A percentile compares a stretch with the other conserved stretches of the same genome.
phyloP scores from a whole-genome alignment of 2,329 filamentous ascomycete species.

The Byssothecium circinans region DNA sequence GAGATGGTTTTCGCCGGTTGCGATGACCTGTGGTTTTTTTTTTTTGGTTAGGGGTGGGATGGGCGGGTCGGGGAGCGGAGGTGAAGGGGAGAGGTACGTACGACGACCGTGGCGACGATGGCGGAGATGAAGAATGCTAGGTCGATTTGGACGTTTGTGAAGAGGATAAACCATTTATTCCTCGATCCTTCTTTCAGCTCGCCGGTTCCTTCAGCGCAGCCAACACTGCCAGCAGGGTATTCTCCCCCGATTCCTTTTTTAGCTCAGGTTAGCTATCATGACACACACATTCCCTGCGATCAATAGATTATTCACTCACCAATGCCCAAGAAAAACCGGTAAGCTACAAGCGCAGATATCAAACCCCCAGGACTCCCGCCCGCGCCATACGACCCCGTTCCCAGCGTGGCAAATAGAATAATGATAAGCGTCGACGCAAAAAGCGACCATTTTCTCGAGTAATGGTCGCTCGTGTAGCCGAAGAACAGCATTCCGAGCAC shows the following conservation, averaged over 20 bases:
- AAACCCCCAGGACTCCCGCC: slow-evolving; percentile 69
- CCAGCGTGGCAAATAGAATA: slow-evolving; percentile 79
- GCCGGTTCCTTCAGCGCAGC: slow-evolving; percentile 79
- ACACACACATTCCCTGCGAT: not conserved
- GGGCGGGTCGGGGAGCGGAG: too few species aligned
- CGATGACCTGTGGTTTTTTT: slow-evolving; percentile 49
- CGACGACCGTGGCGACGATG: slow-evolving; percentile 71
- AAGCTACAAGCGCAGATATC: slow-evolving; percentile 77
- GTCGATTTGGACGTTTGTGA: slow-evolving; percentile 87
- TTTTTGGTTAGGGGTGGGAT: slow-evolving; percentile 57
- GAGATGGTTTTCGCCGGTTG: slow-evolving; percentile 61
- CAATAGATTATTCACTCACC: slow-evolving; percentile 24
- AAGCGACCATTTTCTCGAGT: slow-evolving; percentile 80
- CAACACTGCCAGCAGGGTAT: slow-evolving; percentile 82
- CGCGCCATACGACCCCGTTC: slow-evolving; percentile 74
- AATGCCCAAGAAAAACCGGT: slow-evolving; percentile 74
- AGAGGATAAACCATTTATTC: slow-evolving; percentile 82
- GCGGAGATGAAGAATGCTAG: slow-evolving; percentile 80
- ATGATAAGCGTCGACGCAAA: slow-evolving; percentile 80
- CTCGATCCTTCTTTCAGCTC: slow-evolving; percentile 78
- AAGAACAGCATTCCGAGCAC: slow-evolving; percentile 81
- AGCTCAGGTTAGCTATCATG: slow-evolving; percentile 5
- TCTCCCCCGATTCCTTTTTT: slow-evolving; percentile 69
- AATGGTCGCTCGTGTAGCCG: slow-evolving; percentile 79
- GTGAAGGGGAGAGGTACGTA: slow-evolving; percentile 64